Evolutionary conservation across 2,329 filamentous ascomycete genomes (phyloP).

Genomic region (Pseudogymnoascus sp.): DNA sequence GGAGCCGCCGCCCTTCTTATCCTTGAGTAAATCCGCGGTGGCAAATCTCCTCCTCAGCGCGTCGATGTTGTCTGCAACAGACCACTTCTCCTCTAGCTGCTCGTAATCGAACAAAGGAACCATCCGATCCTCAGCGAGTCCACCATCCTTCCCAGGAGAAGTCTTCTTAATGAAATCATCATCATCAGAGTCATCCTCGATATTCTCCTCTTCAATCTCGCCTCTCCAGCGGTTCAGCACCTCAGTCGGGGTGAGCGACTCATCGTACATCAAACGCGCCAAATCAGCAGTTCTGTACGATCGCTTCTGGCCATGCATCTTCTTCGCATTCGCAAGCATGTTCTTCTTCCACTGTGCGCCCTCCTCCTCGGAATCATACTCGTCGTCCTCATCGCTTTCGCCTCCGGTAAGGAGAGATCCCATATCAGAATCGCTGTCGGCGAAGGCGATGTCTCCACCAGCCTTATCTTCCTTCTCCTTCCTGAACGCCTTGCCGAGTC

Average conservation of each 20-base stretch:
- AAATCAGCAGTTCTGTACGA: slow-evolving; percentile 77
- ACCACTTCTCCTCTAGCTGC: slow-evolving; percentile 79
- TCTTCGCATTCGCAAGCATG: slow-evolving; percentile 66
- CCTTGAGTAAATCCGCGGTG: slow-evolving; percentile 57
- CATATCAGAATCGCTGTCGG: slow-evolving; percentile 93
- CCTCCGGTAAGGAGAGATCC: slow-evolving; percentile 55
- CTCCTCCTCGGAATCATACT: slow-evolving; percentile 63
- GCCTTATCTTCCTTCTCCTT: slow-evolving; percentile 46
- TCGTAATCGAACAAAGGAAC: slow-evolving; percentile 77
- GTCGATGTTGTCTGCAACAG: slow-evolving; percentile 69
- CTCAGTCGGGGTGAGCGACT: slow-evolving; percentile 66
- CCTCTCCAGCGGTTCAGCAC: slow-evolving; percentile 78
- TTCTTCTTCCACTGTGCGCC: slow-evolving; percentile 83
- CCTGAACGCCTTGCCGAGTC: slow-evolving; percentile 56
- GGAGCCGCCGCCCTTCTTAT: slow-evolving; percentile 44
- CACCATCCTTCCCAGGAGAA: slow-evolving; percentile 59
- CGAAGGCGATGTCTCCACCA: slow-evolving; percentile 76
- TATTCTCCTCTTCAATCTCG: slow-evolving; percentile 49
- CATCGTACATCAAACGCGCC: slow-evolving; percentile 83
- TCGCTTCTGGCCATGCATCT: slow-evolving; percentile 61
- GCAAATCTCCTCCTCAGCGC: slow-evolving; percentile 70
- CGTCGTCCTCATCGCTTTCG: slow-evolving; percentile 40
- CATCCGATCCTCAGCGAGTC: slow-evolving; percentile 67
- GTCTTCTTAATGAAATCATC: slow-evolving; percentile 62
- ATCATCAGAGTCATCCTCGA: slow-evolving; percentile 49